These are phyloP conservation scores for Tulasnella sp. DNA, from an alignment of 768 basidiomycete genomes.

Conservation along the genomic window DNA sequence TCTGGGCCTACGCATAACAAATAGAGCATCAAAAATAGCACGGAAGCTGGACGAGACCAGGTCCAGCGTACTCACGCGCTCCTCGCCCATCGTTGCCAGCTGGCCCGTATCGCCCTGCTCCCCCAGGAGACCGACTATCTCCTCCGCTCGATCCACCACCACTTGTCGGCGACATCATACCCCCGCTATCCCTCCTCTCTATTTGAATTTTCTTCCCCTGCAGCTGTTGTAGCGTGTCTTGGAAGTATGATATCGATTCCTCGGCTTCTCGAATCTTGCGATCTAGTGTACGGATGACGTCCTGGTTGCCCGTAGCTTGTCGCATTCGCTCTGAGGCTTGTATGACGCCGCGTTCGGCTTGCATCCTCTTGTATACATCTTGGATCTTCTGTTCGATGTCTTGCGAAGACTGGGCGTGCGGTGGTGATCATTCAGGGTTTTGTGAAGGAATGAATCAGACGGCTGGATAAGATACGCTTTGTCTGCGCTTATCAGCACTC, in stretches of 20 bases:
- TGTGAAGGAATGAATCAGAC: not conserved
- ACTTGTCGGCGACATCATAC: not conserved
- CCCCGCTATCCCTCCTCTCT: constrained; percentile 10
- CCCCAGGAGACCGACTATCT: not conserved
- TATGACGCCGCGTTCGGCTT: constrained; percentile 86
- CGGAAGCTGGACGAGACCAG: not conserved
- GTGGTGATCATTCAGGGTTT: not conserved
- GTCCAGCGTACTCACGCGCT: not conserved
- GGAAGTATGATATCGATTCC: constrained; percentile 75
- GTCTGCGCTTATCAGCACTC: not conserved
- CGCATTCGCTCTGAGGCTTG: constrained; percentile 71
- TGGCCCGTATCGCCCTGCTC: not conserved
- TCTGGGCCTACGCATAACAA: constrained; percentile 3
- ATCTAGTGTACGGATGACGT: constrained; percentile 72
- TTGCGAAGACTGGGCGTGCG: constrained; percentile 14
- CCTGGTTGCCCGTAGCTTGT: constrained; percentile 75
- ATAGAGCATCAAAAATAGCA: not conserved
- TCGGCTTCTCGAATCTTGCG: constrained; percentile 81
- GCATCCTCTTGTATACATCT: constrained; percentile 80
- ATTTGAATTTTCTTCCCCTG: constrained; percentile 51
- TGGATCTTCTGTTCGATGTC: constrained; percentile 83
- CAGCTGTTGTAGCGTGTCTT: constrained; percentile 73
- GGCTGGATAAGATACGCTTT: not conserved
- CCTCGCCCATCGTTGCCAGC: not conserved
- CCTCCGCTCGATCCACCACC: not conserved